Evolutionary conservation across 2,329 filamentous ascomycete species (phyloP), one percentile per base, ranked within the genome.

Genomic region (Knufia petricola): DNA sequence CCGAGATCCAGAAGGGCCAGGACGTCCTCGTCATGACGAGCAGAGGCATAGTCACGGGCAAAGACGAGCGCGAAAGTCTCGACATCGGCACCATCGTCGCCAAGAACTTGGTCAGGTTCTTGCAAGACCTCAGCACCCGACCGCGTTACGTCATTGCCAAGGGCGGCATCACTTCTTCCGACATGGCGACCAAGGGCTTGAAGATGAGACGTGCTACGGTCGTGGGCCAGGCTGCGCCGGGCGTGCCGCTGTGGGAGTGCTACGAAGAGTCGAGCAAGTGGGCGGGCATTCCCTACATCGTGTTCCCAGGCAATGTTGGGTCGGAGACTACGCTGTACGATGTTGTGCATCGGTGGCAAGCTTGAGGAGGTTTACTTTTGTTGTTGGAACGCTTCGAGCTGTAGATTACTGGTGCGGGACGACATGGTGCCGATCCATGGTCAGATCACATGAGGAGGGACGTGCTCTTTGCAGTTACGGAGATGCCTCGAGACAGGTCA

Each of bases 21-120:
- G 76, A 81, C 43, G 74, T 78, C 1, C 63, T 81, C 0, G 63
- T 80, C 28, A 81, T 80, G 76, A 81, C 78, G 0, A 77, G 74
- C 31, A 67, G 77, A 0, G 68, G 71, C 30, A 61, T 81, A 0
- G 65, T 80, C 13, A 69, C 63, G 0, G 73, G 73, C 0, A 59
- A 59, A 0, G 73, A 79, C 51, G 74, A 72, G 28, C 61, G 69
- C 1, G 69, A 69, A 12, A 76, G 71, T 38, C 60, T 81, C 9
- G 67, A 72, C n/a, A 78, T 81, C 47, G 76, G 77, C 0, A 66
- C 69, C 1, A 67, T 65, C 0, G 69, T 81, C 8, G 76, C 76
- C 0, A 63, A 65, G 6, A 69, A 71, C 0, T 61, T 80, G 17
- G 77, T 79, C 0, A 62, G 62, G 1, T 72, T 81, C 36, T 54